Percentiles rank a stretch among this genome's conserved stretches.
Evolutionary conservation across 192 early-diverging fungal genomes (phyloP).

Genomic region (Haplosporangium gracile): DNA sequence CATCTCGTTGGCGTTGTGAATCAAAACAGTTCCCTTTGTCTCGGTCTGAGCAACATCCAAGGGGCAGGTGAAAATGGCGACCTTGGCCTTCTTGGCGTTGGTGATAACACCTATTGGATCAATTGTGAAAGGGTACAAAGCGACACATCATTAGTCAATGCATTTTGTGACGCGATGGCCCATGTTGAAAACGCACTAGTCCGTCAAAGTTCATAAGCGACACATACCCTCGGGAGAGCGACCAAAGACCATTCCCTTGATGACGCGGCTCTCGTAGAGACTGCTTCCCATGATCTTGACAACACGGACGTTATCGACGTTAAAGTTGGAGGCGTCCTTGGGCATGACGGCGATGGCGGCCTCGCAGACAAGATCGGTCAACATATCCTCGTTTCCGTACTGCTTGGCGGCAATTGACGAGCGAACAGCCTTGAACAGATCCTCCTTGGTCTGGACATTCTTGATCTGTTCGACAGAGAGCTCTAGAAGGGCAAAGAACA

Average conservation of each 20-base stretch:
- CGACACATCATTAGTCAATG: neutral
- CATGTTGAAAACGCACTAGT: neutral
- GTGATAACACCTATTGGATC: conserved; percentile 67
- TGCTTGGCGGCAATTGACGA: conserved; percentile 93
- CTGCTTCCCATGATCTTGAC: conserved; percentile 97
- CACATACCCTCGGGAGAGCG: conserved; percentile 85
- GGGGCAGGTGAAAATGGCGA: conserved; percentile 95
- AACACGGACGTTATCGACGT: conserved; percentile 95
- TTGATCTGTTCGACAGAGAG: conserved; percentile 77
- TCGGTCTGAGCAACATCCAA: conserved; percentile 96
- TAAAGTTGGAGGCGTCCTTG: conserved; percentile 87
- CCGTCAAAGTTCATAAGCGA: neutral
- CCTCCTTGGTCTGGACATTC: conserved; percentile 61
- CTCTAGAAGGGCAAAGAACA: conserved; percentile 53
- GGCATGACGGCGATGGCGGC: conserved; percentile 94
- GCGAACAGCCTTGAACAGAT: conserved; percentile 82
- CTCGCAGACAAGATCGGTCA: conserved; percentile 84
- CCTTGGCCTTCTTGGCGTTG: conserved; percentile 86
- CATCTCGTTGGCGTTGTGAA: conserved; percentile 97
- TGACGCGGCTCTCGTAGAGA: conserved; percentile 89
- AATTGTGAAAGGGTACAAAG: neutral
- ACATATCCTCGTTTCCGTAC: conserved; percentile 94
- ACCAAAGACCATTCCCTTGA: conserved; percentile 98
- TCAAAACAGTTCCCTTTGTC: conserved; percentile 98
- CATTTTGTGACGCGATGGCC: neutral